phyloP scores from a whole-genome alignment of 2,329 filamentous ascomycete genomes.

The Arthrobotrys iridis region DNA sequence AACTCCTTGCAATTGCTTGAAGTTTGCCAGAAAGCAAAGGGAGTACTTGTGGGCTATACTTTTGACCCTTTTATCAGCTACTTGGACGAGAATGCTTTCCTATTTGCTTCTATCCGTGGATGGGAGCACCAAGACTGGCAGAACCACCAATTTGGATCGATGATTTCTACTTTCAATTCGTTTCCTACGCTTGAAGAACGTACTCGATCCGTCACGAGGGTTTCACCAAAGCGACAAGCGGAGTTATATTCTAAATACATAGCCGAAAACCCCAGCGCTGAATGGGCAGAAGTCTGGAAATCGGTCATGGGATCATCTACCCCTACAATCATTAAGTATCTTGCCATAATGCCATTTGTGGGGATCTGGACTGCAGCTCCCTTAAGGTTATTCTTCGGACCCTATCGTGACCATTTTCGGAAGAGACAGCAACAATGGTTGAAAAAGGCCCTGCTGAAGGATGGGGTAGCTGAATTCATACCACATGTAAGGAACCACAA shows the following conservation, averaged over 20 bases:
- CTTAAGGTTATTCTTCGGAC: background rate
- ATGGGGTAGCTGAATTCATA: background rate
- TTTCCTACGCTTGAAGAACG: background rate
- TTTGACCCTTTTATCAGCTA: background rate
- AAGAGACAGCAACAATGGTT: background rate
- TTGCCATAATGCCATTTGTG: constrained; percentile 22
- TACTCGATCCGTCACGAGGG: background rate
- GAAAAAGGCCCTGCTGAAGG: background rate
- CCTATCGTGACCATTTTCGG: background rate
- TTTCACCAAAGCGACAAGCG: background rate
- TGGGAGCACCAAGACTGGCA: background rate
- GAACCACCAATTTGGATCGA: background rate
- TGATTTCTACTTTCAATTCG: no score
- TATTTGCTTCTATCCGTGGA: background rate
- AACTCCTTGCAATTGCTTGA: background rate
- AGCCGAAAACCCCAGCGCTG: background rate
- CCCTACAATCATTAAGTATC: constrained; percentile 28
- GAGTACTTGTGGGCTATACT: background rate
- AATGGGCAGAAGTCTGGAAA: constrained; percentile 16
- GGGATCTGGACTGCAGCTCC: constrained; percentile 7
- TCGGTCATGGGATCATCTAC: background rate
- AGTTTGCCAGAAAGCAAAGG: background rate
- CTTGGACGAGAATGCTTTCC: background rate
- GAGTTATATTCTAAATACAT: background rate
- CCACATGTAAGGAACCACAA: background rate